phyloP scores from a whole-genome alignment of 1,139 yeast genomes.

The Spencermartinsiella ligniputridi region DNA sequence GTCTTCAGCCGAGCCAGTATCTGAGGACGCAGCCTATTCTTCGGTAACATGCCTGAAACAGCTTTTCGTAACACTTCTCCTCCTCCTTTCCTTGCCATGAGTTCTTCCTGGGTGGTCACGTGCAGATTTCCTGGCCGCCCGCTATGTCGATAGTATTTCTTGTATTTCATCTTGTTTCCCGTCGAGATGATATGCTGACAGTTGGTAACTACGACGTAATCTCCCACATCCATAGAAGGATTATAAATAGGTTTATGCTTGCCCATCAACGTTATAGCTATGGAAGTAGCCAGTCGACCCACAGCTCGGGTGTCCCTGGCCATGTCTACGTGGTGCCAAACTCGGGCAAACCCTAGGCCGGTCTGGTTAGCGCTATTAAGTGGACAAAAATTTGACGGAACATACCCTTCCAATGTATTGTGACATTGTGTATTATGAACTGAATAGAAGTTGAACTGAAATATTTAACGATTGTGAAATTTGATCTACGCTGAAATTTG shows the following conservation, averaged over 20 bases:
- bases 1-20: constrained; percentile 82
- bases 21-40: constrained; percentile 72
- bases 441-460: not conserved
- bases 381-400: not conserved
- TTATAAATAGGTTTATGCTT: constrained; percentile 92
- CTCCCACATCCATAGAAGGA: constrained; percentile 80
- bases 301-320: constrained; percentile 79
- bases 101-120: constrained; percentile 73
- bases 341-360: constrained; percentile 72
- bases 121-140: constrained; percentile 87
- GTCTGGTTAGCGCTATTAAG: constrained; percentile 37
- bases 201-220: constrained; percentile 93
- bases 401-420: constrained; percentile 33
- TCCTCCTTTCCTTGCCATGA: constrained; percentile 76
- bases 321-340: constrained; percentile 95
- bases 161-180: constrained; percentile 78
- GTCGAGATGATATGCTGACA: constrained; percentile 75
- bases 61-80: constrained; percentile 80
- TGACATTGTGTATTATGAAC: constrained; percentile 24
- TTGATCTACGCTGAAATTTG: too few relatives aligned
- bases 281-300: constrained; percentile 87
- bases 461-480: too few relatives aligned
- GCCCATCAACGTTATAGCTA: constrained; percentile 86
- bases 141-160: constrained; percentile 88
- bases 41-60: constrained; percentile 94